These are phyloP conservation scores for Silybum marianum DNA, from an alignment of 129 eudicot species.

Conservation along the genomic window DNA sequence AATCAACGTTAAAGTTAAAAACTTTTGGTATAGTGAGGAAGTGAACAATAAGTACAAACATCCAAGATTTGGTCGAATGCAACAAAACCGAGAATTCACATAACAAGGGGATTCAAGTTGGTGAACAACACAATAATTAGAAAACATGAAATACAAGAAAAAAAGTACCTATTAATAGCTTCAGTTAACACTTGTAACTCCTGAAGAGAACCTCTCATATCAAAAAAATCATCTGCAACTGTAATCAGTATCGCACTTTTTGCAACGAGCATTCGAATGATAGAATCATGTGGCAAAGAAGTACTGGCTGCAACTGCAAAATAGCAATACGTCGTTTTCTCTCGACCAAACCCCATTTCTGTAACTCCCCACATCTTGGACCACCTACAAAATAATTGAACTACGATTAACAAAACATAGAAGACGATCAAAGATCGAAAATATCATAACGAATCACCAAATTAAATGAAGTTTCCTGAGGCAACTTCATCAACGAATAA, in stretches of 20 bases:
- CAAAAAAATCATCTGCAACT: conserved; percentile 72
- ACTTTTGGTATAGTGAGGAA: neutral
- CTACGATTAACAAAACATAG: neutral
- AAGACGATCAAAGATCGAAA: neutral
- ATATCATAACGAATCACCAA: no score
- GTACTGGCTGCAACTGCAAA: conserved; percentile 45
- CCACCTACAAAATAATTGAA: conserved; percentile 47
- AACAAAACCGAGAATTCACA: neutral
- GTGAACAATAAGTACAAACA: neutral
- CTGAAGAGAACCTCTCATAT: conserved; percentile 48
- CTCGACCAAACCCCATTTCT: conserved; percentile 77
- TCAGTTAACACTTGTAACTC: conserved; percentile 48
- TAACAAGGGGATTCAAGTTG: neutral
- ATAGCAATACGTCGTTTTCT: conserved; percentile 58
- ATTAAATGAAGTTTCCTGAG: no score
- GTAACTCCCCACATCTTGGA: conserved; percentile 56
- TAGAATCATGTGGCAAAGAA: conserved; percentile 49
- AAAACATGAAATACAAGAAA: neutral
- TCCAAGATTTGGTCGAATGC: neutral
- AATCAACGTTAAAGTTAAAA: neutral
- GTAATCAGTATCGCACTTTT: conserved; percentile 56
- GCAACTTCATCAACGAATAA: no score
- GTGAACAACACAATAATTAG: neutral
- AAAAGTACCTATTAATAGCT: conserved; percentile 47
- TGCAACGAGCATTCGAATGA: conserved; percentile 46